Evolutionary conservation across 306 rosid genomes (phyloP), one percentile per base, ranked within the genome.

Genomic region (Glycine tomentella): DNA sequence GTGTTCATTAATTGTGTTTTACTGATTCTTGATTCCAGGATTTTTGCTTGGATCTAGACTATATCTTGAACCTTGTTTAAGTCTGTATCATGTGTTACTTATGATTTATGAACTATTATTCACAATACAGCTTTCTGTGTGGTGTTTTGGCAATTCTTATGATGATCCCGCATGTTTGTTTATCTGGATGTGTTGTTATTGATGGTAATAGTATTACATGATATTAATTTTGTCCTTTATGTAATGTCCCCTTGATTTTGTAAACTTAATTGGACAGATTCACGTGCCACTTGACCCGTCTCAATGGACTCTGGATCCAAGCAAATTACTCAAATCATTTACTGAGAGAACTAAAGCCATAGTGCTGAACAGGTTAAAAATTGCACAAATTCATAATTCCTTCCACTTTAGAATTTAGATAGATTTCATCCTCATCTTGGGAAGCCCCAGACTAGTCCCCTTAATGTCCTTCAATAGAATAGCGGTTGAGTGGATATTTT

Each of bases 211-310:
- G n/a, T n/a, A n/a, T n/a, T n/a, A n/a, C n/a, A n/a, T n/a, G n/a
- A n/a, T n/a, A n/a, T n/a, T n/a, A n/a, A n/a, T n/a, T n/a, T n/a
- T n/a, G n/a, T n/a, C n/a, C n/a, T n/a, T n/a, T n/a, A n/a, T n/a
- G n/a, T 76, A 57, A 31, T 65, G 56, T n/a, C 9, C 69, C 13
- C 44, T 75, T 62, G 58, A 33, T 53, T 87, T 69, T 59, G 46
- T 76, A 51, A 75, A 69, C 75, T 57, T 70, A 64, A 70, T 71
- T 77, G 81, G 72, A 82, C 84, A 90, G 98, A 86, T 94, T 13
- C 86, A 84, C 45, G 91, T 92, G 77, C 75, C 87, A 7, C 98
- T 94, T 78, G 97, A 91, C 40, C 95, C 97, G 17, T 95, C 98
- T 68, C 89, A 77, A 0, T 92, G 98, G 98, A 89, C 88, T 62